These are phyloP conservation scores for Gaeumannomyces tritici DNA, from an alignment of 2,329 filamentous ascomycete genomes.

Conservation along the genomic window DNA sequence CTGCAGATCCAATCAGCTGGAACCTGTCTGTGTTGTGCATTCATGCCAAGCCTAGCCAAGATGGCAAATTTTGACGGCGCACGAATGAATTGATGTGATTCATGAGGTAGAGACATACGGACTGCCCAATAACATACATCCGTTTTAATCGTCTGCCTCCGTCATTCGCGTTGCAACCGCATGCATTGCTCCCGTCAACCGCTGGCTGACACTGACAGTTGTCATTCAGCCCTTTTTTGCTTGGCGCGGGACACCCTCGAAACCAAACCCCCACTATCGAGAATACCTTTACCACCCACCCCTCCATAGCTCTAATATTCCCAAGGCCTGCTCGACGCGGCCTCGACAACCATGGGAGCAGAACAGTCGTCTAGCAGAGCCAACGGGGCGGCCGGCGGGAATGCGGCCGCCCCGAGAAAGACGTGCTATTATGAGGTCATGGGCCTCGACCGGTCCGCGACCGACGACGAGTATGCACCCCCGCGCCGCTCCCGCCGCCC, in stretches of 20 bases:
- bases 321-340: not conserved
- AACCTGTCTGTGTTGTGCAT: not conserved
- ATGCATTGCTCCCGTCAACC: not conserved
- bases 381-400: slow-evolving; percentile 11
- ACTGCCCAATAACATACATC: not conserved
- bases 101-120: not conserved
- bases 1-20: not conserved
- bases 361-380: slow-evolving; percentile 40
- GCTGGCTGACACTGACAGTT: not conserved
- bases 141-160: too few species aligned
- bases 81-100: not conserved
- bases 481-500: not conserved
- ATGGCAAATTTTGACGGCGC: not conserved
- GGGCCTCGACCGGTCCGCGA: slow-evolving; percentile 60
- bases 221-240: not conserved
- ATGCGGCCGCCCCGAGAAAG: slow-evolving; percentile 34
- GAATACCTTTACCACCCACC: not conserved
- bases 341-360: slow-evolving; percentile 37
- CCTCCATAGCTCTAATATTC: not conserved
- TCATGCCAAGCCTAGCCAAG: not conserved
- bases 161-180: not conserved
- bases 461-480: slow-evolving; percentile 65
- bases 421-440: slow-evolving; percentile 83
- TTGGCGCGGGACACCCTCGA: not conserved
- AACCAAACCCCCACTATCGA: not conserved